Conservation (phyloP, 2,329 filamentous ascomycete species). For the Stagonosporopsis rhizophila region DNA sequence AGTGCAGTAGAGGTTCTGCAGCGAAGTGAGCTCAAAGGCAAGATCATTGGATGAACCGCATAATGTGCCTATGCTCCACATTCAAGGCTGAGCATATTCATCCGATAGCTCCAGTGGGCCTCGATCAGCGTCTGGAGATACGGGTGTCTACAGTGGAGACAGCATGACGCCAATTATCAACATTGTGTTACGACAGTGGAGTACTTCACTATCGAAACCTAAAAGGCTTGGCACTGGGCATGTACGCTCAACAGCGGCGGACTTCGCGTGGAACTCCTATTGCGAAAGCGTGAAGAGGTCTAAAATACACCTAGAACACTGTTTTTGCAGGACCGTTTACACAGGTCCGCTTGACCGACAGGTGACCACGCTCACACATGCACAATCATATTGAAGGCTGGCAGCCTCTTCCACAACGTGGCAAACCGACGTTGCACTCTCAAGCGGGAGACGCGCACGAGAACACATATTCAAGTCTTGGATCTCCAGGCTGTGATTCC, state of each 20-base stretch:
- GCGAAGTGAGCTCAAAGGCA: conserved; percentile 21
- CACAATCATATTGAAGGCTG: neutral
- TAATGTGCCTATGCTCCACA: neutral
- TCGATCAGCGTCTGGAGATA: conserved; percentile 4
- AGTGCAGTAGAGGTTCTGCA: conserved; percentile 18
- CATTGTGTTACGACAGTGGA: neutral
- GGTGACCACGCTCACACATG: neutral
- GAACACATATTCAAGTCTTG: conserved; percentile 8
- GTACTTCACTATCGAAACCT: neutral
- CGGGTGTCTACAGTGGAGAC: neutral
- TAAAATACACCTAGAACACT: neutral
- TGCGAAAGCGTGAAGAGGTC: neutral
- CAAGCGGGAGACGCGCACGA: conserved; percentile 8
- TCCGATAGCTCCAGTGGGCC: neutral
- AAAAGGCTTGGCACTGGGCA: neutral
- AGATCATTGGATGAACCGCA: conserved; percentile 18
- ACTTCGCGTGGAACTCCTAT: neutral
- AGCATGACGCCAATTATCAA: neutral
- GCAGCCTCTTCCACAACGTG: conserved; percentile 8
- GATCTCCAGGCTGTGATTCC: conserved; percentile 1
- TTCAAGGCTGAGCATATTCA: neutral
- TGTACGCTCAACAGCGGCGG: neutral
- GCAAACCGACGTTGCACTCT: conserved; percentile 10
- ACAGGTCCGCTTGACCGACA: conserved; percentile 6
- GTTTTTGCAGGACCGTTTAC: neutral